Conservation (phyloP, 371 early-diverging fungal genomes). For the Capillidium rhysosporum region DNA sequence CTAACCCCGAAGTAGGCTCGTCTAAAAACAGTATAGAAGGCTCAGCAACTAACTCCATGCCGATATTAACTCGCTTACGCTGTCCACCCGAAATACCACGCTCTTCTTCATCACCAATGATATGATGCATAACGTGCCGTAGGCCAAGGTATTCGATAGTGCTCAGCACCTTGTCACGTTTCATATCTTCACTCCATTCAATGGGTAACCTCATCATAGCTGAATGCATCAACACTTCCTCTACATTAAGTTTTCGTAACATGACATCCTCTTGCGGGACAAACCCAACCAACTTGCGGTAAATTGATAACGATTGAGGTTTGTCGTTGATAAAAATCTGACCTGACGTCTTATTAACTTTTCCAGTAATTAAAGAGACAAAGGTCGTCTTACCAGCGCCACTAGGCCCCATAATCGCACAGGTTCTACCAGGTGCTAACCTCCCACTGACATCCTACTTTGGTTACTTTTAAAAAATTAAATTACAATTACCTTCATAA, state of each 20-base stretch:
- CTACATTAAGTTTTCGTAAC: constrained; percentile 35
- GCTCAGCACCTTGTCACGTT: constrained; percentile 31
- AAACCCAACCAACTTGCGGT: constrained; percentile 40
- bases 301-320: constrained; percentile 26
- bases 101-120: constrained; percentile 38
- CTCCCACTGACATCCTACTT: constrained; percentile 25
- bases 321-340: constrained; percentile 37
- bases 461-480: neutral
- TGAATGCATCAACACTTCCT: constrained; percentile 30
- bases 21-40: constrained; percentile 83
- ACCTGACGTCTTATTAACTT: constrained; percentile 33
- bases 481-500: constrained; percentile 18
- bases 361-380: constrained; percentile 28
- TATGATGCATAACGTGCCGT: constrained; percentile 28
- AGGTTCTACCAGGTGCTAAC: constrained; percentile 24
- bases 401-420: constrained; percentile 48
- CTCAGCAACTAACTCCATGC: constrained; percentile 61
- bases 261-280: constrained; percentile 52
- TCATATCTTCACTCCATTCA: constrained; percentile 17
- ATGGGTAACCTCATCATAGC: constrained; percentile 43
- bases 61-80: constrained; percentile 66
- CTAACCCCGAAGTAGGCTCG: constrained; percentile 82
- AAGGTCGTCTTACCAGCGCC: constrained; percentile 59
- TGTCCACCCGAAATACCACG: constrained; percentile 79
- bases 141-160: constrained; percentile 38